These are phyloP conservation scores for Aspergillus tubingensis DNA, from an alignment of 2,329 filamentous ascomycete species.

Conservation along the genomic window DNA sequence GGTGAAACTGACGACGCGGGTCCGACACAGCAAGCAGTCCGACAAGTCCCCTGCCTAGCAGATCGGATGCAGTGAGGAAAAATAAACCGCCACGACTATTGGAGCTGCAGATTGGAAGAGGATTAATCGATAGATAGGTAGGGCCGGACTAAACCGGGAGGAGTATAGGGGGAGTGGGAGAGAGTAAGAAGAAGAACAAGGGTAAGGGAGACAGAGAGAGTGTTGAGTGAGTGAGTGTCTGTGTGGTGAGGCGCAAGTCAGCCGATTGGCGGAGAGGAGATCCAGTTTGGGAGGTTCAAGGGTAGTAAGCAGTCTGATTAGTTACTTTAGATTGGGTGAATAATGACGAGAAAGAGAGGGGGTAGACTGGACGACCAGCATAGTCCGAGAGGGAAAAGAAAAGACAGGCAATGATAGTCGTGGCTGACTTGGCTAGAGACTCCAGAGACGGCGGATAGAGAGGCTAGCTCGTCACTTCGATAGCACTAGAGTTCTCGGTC, in stretches of 20 bases:
- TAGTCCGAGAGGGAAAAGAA: not conserved
- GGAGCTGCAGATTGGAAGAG: not conserved
- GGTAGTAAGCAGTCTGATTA: too few relatives aligned
- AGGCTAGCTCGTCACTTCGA: too few relatives aligned
- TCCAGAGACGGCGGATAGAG: not conserved
- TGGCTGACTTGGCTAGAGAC: not conserved
- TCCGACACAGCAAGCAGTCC: not conserved
- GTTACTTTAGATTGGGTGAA: too few relatives aligned
- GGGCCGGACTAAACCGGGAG: not conserved
- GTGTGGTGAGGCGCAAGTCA: conserved; percentile 1
- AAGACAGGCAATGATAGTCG: not conserved
- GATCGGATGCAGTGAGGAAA: not conserved
- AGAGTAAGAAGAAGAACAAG: too few relatives aligned
- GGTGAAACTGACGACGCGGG: not conserved
- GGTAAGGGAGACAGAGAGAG: too few relatives aligned
- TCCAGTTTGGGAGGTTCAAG: too few relatives aligned
- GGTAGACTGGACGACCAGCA: not conserved
- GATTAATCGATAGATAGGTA: not conserved
- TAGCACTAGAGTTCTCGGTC: too few relatives aligned
- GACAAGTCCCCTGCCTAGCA: not conserved
- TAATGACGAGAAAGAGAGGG: not conserved
- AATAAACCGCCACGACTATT: not conserved
- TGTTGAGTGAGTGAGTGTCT: not conserved
- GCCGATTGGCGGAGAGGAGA: not conserved
- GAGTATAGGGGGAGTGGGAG: not conserved